Evolutionary conservation across 2,329 filamentous ascomycete species (phyloP).

Genomic region (Annulohypoxylon truncatum): DNA sequence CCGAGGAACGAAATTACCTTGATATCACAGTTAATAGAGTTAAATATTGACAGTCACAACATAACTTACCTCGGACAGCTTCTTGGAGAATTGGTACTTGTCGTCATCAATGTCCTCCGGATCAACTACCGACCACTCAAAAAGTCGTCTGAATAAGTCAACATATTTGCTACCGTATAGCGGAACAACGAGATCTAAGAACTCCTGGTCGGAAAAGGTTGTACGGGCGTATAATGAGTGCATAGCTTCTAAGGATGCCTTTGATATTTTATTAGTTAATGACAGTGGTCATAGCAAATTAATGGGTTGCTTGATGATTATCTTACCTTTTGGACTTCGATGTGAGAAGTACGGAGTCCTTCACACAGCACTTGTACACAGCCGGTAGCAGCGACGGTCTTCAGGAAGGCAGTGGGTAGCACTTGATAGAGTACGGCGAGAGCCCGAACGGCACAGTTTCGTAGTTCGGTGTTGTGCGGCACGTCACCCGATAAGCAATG

Average conservation of each 20-base stretch:
- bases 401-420: conserved; percentile 88
- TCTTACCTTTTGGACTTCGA: conserved; percentile 78
- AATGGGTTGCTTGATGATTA: background rate
- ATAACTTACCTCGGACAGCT: conserved; percentile 82
- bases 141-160: conserved; percentile 76
- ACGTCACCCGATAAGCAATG: conserved; percentile 76
- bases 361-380: conserved; percentile 78
- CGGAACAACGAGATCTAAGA: conserved; percentile 79
- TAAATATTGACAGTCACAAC: background rate
- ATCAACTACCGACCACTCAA: conserved; percentile 83
- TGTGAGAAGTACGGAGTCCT: conserved; percentile 75
- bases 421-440: conserved; percentile 82
- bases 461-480: conserved; percentile 73
- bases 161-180: conserved; percentile 82
- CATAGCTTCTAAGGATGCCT: conserved; percentile 85
- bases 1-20: conserved; percentile 88
- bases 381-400: conserved; percentile 77
- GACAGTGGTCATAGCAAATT: background rate
- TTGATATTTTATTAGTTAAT: conserved; percentile 27
- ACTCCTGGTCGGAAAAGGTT: conserved; percentile 81
- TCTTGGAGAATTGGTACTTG: conserved; percentile 92
- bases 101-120: conserved; percentile 88
- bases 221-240: conserved; percentile 82
- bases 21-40: conserved; percentile 17
- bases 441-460: conserved; percentile 78